Conservation (phyloP, 495 filamentous ascomycete species). For the Aspergillus ostianus region DNA sequence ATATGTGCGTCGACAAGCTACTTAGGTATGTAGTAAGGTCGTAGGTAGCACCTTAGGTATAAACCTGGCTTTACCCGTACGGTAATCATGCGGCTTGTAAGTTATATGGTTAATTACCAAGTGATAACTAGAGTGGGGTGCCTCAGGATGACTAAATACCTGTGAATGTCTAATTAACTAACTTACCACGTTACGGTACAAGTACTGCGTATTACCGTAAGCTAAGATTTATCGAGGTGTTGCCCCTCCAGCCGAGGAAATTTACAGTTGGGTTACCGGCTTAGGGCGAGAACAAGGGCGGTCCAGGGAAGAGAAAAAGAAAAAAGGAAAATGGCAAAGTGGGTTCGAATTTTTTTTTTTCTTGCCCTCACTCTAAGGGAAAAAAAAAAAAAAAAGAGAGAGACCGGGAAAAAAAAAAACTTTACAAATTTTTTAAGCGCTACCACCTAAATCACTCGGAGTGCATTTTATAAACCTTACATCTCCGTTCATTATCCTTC, state of each 20-base stretch:
- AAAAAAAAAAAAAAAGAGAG: conserved; percentile 23
- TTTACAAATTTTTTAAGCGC: conserved; percentile 23
- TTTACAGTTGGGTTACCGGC: background rate
- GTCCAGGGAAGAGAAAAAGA: background rate
- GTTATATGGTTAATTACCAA: no score
- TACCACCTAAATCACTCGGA: conserved; percentile 24
- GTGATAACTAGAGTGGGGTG: no score
- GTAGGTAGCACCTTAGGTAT: no score
- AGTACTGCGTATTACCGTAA: background rate
- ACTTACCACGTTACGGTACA: no score
- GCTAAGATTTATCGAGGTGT: background rate
- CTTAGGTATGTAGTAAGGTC: no score
- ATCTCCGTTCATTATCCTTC: conserved; percentile 3
- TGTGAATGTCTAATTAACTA: no score
- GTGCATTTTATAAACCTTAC: conserved; percentile 24
- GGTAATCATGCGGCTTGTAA: no score
- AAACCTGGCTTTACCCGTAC: no score
- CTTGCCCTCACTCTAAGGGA: conserved; percentile 5
- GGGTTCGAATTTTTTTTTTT: conserved; percentile 23
- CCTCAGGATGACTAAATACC: no score
- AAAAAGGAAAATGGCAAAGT: conserved; percentile 15
- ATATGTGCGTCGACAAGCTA: no score
- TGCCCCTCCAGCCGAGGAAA: background rate
- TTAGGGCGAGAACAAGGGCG: background rate
- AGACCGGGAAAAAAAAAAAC: conserved; percentile 16